Evolutionary conservation across 768 basidiomycete genomes (phyloP).

Genomic region (Termitomyces sp.): DNA sequence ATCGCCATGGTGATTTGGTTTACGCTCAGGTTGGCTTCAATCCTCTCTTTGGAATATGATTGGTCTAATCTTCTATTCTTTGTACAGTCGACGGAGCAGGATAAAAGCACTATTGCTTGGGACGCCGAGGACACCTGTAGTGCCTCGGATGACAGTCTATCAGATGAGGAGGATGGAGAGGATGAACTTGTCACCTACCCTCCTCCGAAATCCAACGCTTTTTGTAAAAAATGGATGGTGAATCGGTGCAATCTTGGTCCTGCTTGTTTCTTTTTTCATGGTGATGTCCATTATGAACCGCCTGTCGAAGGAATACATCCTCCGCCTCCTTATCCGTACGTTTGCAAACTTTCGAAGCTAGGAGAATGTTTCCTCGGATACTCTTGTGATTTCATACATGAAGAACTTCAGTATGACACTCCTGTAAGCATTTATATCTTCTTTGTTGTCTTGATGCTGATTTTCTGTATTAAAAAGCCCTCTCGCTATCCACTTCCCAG

Average conservation of each 20-base stretch:
- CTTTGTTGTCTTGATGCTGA: background rate
- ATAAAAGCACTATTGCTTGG: background rate
- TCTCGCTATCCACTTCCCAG: background rate
- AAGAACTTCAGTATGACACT: slow-evolving; percentile 14
- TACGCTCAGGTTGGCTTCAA: slow-evolving; percentile 7
- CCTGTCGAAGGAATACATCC: slow-evolving; percentile 17
- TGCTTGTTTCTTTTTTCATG: slow-evolving; percentile 13
- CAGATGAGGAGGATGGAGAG: background rate
- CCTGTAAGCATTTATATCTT: slow-evolving; percentile 1
- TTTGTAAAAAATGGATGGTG: slow-evolving; percentile 14
- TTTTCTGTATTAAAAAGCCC: background rate
- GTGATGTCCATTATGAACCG: slow-evolving; percentile 15
- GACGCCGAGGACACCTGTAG: background rate
- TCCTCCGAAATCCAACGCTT: slow-evolving; percentile 8
- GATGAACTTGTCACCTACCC: slow-evolving; percentile 2
- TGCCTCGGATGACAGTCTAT: background rate
- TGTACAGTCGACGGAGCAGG: background rate
- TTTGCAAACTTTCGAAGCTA: slow-evolving; percentile 6
- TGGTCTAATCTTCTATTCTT: background rate
- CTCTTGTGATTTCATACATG: slow-evolving; percentile 13
- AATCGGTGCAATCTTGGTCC: slow-evolving; percentile 13
- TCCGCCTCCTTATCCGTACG: slow-evolving; percentile 9
- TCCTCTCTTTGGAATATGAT: background rate
- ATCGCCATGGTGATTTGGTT: slow-evolving; percentile 9
- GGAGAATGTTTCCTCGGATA: slow-evolving; percentile 8